These are phyloP conservation scores for Pichia kluyveri DNA, from an alignment of 805 yeast species.

Conservation along the genomic window DNA sequence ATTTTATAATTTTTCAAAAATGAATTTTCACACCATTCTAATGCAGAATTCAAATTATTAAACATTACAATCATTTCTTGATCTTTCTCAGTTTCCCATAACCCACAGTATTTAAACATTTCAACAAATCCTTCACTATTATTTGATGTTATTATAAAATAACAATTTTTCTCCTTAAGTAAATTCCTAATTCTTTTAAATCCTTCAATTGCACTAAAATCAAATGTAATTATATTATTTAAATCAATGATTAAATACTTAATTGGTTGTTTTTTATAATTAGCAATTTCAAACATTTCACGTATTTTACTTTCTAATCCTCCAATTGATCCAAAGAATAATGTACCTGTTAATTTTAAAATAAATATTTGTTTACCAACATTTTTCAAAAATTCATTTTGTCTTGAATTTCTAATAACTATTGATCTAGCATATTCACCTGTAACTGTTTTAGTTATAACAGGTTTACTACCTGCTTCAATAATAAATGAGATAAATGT, in stretches of 20 bases:
- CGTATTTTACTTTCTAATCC: conserved; percentile 76
- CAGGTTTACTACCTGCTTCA: conserved; percentile 78
- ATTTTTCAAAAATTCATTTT: conserved; percentile 71
- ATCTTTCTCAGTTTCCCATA: conserved; percentile 48
- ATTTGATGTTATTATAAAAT: conserved; percentile 69
- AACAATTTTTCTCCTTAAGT: conserved; percentile 58
- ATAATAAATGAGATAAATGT: conserved; percentile 96
- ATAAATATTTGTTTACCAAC: conserved; percentile 90
- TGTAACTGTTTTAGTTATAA: conserved; percentile 71
- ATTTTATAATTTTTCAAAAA: conserved; percentile 58
- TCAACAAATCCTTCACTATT: conserved; percentile 56
- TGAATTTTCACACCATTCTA: conserved; percentile 96
- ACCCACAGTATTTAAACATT: conserved; percentile 75
- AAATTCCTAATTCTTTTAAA: conserved; percentile 79
- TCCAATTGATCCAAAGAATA: conserved; percentile 94
- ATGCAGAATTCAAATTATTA: conserved; percentile 71
- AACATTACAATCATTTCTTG: conserved; percentile 52
- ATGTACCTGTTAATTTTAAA: conserved; percentile 75
- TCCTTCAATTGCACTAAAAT: conserved; percentile 94
- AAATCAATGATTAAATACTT: conserved; percentile 79
- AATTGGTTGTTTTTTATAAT: conserved; percentile 49
- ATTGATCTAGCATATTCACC: conserved; percentile 89
- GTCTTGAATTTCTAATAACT: conserved; percentile 83
- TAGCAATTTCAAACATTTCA: conserved; percentile 46
- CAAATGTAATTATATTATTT: conserved; percentile 71